Conservation (phyloP, 2,329 filamentous ascomycete species). For the Stachybotrys chartarum region DNA sequence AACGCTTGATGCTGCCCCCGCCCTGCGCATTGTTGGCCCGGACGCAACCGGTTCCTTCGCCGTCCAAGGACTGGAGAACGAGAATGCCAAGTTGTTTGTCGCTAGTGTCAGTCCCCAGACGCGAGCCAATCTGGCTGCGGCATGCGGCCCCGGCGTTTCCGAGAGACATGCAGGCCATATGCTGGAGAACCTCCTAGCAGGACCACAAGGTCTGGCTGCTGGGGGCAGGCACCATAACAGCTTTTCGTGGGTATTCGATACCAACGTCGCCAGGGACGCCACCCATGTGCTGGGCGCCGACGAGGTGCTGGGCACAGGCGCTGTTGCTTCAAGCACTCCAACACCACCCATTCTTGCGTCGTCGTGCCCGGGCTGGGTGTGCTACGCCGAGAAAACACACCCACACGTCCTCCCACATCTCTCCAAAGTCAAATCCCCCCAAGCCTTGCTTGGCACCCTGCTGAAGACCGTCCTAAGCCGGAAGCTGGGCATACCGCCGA, state of each 20-base stretch:
- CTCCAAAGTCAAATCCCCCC: conserved; percentile 86
- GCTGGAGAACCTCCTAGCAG: conserved; percentile 70
- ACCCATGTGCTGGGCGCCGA: conserved; percentile 74
- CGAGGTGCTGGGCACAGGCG: conserved; percentile 47
- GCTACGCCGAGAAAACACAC: conserved; percentile 97
- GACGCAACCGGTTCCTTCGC: conserved; percentile 23
- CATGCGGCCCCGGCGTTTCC: conserved; percentile 64
- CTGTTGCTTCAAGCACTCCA: conserved; percentile 10
- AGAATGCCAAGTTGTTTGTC: conserved; percentile 71
- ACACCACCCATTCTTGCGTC: conserved; percentile 68
- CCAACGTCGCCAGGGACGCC: conserved; percentile 73
- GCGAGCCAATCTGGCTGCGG: conserved; percentile 80
- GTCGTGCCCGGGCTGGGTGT: conserved; percentile 96
- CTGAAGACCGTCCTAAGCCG: conserved; percentile 79
- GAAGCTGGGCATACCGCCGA: conserved; percentile 62
- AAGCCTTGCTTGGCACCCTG: conserved; percentile 83
- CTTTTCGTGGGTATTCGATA: conserved; percentile 89
- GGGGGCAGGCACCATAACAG: conserved; percentile 67
- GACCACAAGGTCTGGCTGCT: conserved; percentile 58
- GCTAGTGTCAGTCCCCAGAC: conserved; percentile 91
- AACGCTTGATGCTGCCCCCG: conserved; percentile 64
- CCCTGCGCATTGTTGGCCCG: conserved; percentile 30
- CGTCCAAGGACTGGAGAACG: conserved; percentile 47
- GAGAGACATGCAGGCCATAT: conserved; percentile 71
- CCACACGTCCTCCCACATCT: conserved; percentile 87